Base-by-base conservation (phyloP, 2,329 filamentous ascomycete species). In the Dactylella cylindrospora region DNA sequence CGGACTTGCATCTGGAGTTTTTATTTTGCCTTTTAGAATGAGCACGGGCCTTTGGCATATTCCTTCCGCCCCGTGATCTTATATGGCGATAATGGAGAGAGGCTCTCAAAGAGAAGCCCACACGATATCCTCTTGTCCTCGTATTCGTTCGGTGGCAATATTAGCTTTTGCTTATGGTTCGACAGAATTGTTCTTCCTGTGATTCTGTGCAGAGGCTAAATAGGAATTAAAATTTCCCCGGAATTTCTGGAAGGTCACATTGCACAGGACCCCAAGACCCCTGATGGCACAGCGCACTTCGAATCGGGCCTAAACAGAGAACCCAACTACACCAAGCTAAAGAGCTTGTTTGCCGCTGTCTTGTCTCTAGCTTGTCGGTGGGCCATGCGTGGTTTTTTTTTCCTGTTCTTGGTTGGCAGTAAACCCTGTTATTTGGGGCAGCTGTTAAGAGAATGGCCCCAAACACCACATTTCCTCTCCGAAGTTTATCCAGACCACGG, bases 161-260 rank as follows among this genome's bases (percentile, higher is more conserved):
- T 19, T 7, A 19, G 33, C 31, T n/a, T 33, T 12, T 39, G n/a
- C 54, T 60, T 47, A 52, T 60, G 54, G 47, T 47, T 40, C 46
- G 47, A 44, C 10, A 6, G 23, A 51, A 50, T 39, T 45, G 36
- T 61, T 53, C 47, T 53, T 61, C 55, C 40, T 61, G 55, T 61
- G 55, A 61, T 61, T 53, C 55, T 29, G 41, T 61, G 55, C 55
- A 61, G 55, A 61, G 55, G 55, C 55, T 61, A 61, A 61, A 61
- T 53, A 31, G 35, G 22, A 61, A 49, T 53, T 39, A 49, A 52
- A 53, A 61, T 61, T 61, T 61, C 55, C 49, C 55, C 55, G 55
- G 49, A 17, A 47, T 52, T 59, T 61, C 55, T 61, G 47, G 55
- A 61, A 61, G 55, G 55, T 61, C 55, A 61, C 47, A 41, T 31